phyloP scores from a whole-genome alignment of 2,329 filamentous ascomycete species.

The Fusarium illudens region DNA sequence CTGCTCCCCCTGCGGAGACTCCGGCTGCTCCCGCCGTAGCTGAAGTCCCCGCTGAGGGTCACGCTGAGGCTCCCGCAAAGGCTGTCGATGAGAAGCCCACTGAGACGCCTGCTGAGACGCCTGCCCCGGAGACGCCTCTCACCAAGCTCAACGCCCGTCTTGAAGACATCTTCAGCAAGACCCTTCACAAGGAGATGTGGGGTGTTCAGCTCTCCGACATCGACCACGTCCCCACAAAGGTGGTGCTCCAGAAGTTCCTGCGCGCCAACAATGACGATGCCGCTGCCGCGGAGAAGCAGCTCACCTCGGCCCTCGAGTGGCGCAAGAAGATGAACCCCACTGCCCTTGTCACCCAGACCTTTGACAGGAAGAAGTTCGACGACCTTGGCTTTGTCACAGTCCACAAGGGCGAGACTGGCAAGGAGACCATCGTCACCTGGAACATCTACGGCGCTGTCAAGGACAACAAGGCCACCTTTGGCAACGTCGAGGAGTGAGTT shows the following conservation, averaged over 20 bases:
- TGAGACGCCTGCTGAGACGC: conserved; percentile 15
- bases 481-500: conserved; percentile 79
- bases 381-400: conserved; percentile 82
- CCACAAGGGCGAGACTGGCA: conserved; percentile 65
- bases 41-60: conserved; percentile 5
- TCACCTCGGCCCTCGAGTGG: conserved; percentile 83
- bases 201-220: conserved; percentile 72
- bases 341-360: conserved; percentile 69
- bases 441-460: conserved; percentile 93
- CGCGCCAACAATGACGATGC: conserved; percentile 86
- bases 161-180: conserved; percentile 62
- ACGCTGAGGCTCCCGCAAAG: conserved; percentile 15
- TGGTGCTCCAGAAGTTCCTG: conserved; percentile 92
- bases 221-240: conserved; percentile 75
- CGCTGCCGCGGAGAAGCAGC: conserved; percentile 77
- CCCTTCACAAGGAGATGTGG: conserved; percentile 82
- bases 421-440: conserved; percentile 80
- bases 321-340: conserved; percentile 78
- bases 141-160: conserved; percentile 66
- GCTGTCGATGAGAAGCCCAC: conserved; percentile 19
- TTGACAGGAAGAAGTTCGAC: conserved; percentile 74
- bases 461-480: conserved; percentile 84
- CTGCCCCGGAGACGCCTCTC: conserved; percentile 51
- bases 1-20: conserved; percentile 20
- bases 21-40: conserved; percentile 1